Percentiles rank a stretch among this genome's conserved stretches.
Evolutionary conservation across 805 yeast genomes (phyloP).

Genomic region (Hanseniaspora guilliermondii): DNA sequence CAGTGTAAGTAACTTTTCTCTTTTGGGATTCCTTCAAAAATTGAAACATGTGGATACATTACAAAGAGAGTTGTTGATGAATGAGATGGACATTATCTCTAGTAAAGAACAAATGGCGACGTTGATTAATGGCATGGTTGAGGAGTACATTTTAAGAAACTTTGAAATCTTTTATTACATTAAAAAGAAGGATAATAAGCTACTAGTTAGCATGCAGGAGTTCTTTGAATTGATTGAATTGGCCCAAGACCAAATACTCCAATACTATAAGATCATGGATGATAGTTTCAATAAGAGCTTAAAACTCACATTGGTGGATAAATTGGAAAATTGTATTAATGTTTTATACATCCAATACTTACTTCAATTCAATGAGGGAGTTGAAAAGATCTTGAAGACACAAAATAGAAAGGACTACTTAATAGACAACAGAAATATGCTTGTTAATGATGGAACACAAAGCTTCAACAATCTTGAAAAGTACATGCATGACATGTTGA

Average conservation of each 20-base stretch:
- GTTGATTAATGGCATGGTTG: neutral
- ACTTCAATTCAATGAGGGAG: neutral
- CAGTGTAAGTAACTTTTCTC: neutral
- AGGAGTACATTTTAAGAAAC: constrained; percentile 3
- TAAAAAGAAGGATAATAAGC: neutral
- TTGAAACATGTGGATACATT: neutral
- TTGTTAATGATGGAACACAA: neutral
- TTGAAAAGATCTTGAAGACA: neutral
- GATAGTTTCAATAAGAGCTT: neutral
- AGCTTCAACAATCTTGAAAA: constrained; percentile 20
- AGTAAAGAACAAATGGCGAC: neutral
- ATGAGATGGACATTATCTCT: constrained; percentile 20
- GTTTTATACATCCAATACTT: neutral
- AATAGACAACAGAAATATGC: neutral
- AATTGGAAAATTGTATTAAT: constrained; percentile 5
- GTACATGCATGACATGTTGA: constrained; percentile 37
- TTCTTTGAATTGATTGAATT: neutral
- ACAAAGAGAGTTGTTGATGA: constrained; percentile 22
- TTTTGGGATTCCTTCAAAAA: neutral
- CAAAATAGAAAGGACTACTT: constrained; percentile 9
- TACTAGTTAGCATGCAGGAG: neutral
- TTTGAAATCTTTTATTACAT: constrained; percentile 3
- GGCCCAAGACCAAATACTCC: neutral
- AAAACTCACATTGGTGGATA: neutral
- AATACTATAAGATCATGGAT: neutral